phyloP scores from a whole-genome alignment of 2,329 filamentous ascomycete genomes.

The Chrysosporium queenslandicum region DNA sequence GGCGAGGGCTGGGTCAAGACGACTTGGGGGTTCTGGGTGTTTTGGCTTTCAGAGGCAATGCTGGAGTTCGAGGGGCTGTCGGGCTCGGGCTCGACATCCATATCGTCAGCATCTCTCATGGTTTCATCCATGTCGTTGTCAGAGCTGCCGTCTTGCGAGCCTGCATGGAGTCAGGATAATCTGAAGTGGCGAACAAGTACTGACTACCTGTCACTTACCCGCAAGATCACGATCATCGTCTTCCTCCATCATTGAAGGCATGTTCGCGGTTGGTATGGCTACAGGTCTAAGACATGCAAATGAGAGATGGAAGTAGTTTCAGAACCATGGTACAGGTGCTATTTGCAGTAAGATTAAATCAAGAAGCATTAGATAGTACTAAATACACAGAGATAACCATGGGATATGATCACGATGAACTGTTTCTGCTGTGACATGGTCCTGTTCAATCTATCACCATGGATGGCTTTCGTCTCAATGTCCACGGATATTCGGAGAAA shows the following conservation, averaged over 20 bases:
- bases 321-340: too few species aligned
- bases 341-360: too few species aligned
- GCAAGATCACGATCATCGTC: constrained; percentile 36
- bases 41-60: constrained; percentile 27
- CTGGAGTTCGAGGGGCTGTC: constrained; percentile 33
- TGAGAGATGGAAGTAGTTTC: neutral
- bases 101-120: constrained; percentile 35
- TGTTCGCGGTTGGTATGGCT: constrained; percentile 7
- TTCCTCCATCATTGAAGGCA: constrained; percentile 30
- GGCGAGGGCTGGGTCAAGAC: constrained; percentile 41
- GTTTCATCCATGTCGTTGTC: constrained; percentile 41
- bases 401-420: too few species aligned
- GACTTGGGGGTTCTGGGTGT: constrained; percentile 37
- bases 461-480: too few species aligned
- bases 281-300: neutral
- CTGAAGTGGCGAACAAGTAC: neutral
- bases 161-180: constrained; percentile 19
- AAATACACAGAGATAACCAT: too few species aligned
- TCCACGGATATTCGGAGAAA: too few species aligned
- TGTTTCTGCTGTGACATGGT: too few species aligned
- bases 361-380: too few species aligned
- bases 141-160: constrained; percentile 41
- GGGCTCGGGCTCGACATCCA: constrained; percentile 22
- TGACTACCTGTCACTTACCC: constrained; percentile 22
- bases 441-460: too few species aligned